These are phyloP conservation scores for Flaveria ramosissima DNA, from an alignment of 129 eudicot genomes.

Conservation along the genomic window DNA sequence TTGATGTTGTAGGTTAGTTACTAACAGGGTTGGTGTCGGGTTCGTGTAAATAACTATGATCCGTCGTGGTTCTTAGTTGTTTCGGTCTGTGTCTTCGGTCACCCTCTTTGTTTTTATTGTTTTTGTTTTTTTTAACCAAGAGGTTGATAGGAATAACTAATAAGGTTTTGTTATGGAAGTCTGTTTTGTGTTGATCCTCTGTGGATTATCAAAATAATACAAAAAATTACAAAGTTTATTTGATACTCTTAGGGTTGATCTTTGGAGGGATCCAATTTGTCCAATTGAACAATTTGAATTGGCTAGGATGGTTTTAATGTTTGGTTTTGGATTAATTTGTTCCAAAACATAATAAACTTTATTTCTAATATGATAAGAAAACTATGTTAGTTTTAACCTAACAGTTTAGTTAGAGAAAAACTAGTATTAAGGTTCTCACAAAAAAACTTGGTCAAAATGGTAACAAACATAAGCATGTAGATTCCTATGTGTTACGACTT, in stretches of 20 bases:
- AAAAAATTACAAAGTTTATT: background rate
- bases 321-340: too few species aligned
- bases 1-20: conserved; percentile 31
- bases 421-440: too few species aligned
- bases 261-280: background rate
- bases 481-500: too few species aligned
- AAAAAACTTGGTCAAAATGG: too few species aligned
- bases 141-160: conserved; percentile 33
- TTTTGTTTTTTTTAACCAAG: conserved; percentile 27
- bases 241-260: too few species aligned
- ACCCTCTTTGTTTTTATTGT: conserved; percentile 8
- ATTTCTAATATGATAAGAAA: too few species aligned
- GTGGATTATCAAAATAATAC: conserved; percentile 14
- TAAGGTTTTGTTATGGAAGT: conserved; percentile 31
- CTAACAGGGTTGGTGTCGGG: conserved; percentile 32
- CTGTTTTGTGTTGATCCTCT: conserved; percentile 1
- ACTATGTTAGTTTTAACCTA: too few species aligned
- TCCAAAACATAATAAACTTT: too few species aligned
- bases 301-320: background rate
- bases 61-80: conserved; percentile 36
- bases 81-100: conserved; percentile 29
- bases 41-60: conserved; percentile 42
- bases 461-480: too few species aligned
- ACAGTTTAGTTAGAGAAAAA: too few species aligned
- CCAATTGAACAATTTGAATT: background rate